Conservation (phyloP, 192 early-diverging fungal genomes). For the Gonapodya sp. region DNA sequence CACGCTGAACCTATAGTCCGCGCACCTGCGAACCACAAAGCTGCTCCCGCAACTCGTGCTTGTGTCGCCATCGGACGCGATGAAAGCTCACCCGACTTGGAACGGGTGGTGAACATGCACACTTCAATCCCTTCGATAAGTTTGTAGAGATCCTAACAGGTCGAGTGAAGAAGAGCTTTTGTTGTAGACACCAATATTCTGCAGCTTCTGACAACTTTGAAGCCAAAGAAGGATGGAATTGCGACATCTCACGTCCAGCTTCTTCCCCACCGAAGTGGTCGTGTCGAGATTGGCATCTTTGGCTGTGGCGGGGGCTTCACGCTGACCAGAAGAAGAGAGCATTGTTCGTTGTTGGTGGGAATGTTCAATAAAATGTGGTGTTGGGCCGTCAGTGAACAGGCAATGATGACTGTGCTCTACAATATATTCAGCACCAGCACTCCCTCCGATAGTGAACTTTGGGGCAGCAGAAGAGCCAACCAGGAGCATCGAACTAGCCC, state of each 20-base stretch:
- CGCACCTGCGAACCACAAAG: conserved; percentile 28
- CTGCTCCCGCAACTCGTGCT: conserved; percentile 18
- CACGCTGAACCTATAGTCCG: not conserved
- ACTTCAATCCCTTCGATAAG: conserved; percentile 33
- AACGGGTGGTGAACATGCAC: conserved; percentile 38
- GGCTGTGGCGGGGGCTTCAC: not conserved
- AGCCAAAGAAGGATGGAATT: too few relatives aligned
- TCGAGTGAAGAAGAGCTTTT: not conserved
- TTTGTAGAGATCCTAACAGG: conserved; percentile 24
- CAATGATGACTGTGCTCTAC: too few relatives aligned
- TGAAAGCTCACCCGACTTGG: conserved; percentile 21
- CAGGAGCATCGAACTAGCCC: too few relatives aligned
- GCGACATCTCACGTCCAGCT: not conserved
- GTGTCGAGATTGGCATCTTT: not conserved
- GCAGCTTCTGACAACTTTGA: too few relatives aligned
- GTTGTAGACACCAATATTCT: not conserved
- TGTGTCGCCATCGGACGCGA: conserved; percentile 21
- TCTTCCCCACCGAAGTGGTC: not conserved
- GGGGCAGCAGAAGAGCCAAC: too few relatives aligned
- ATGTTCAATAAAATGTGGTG: too few relatives aligned
- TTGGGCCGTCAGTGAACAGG: too few relatives aligned
- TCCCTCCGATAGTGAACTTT: too few relatives aligned
- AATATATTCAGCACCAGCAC: too few relatives aligned
- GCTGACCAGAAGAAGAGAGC: not conserved
- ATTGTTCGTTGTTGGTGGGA: not conserved